Conservation (phyloP, 1,284 basidiomycete species). For the Testicularia cyperi region DNA sequence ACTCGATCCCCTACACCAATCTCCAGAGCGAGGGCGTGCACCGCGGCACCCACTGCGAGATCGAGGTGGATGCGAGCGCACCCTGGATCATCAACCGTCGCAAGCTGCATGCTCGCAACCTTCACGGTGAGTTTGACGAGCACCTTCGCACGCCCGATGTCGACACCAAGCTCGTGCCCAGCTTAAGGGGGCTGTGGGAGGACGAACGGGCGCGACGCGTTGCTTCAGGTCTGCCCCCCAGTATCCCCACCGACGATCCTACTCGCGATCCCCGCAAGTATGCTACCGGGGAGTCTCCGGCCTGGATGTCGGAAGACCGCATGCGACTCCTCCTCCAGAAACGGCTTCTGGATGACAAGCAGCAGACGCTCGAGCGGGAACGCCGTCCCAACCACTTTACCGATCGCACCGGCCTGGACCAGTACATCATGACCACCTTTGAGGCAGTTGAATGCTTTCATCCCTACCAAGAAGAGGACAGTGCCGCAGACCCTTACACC, state of each 20-base stretch:
- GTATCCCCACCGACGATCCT: constrained; percentile 37
- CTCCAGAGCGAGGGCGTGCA: constrained; percentile 30
- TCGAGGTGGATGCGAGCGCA: constrained; percentile 82
- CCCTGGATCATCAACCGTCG: constrained; percentile 83
- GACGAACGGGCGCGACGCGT: constrained; percentile 77
- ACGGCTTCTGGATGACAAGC: constrained; percentile 63
- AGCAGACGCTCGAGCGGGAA: constrained; percentile 25
- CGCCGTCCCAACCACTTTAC: constrained; percentile 29
- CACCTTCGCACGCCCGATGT: not conserved
- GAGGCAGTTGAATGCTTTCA: constrained; percentile 68
- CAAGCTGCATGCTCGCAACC: constrained; percentile 68
- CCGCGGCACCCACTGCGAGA: constrained; percentile 69
- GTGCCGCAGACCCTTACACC: constrained; percentile 26
- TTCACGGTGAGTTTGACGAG: constrained; percentile 69
- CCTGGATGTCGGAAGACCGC: constrained; percentile 58
- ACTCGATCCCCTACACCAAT: constrained; percentile 20
- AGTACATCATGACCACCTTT: constrained; percentile 81
- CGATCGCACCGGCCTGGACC: constrained; percentile 62
- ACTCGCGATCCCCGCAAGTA: constrained; percentile 35
- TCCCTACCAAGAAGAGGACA: constrained; percentile 33
- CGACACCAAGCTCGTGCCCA: constrained; percentile 76
- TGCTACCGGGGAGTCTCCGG: constrained; percentile 28
- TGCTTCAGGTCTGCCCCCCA: constrained; percentile 39
- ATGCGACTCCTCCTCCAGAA: constrained; percentile 54
- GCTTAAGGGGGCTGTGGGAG: constrained; percentile 91